A percentile compares a stretch with the other conserved stretches of the same genome.
These are phyloP conservation scores for Perilla frutescens DNA, from an alignment of 257 asterid species.

Conservation along the genomic window DNA sequence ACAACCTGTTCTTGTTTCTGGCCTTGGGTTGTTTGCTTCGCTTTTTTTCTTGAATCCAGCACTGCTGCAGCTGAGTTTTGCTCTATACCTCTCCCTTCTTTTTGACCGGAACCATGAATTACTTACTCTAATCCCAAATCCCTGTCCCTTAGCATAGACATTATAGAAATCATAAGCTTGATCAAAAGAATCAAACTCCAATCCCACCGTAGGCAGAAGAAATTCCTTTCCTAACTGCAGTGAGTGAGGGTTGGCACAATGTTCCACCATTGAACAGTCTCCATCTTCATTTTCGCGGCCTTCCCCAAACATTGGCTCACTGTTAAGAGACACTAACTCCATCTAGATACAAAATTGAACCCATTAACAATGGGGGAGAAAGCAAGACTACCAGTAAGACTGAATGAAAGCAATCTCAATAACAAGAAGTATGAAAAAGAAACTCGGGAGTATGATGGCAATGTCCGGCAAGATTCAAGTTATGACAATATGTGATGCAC, in stretches of 20 bases:
- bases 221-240: slow-evolving; percentile 37
- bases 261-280: slow-evolving; percentile 43
- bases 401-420: slow-evolving; percentile 12
- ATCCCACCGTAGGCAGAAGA: slow-evolving; percentile 49
- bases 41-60: slow-evolving; percentile 74
- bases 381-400: background rate
- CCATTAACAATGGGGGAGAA: slow-evolving; percentile 13
- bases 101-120: slow-evolving; percentile 73
- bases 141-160: slow-evolving; percentile 62
- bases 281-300: slow-evolving; percentile 53
- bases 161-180: slow-evolving; percentile 68
- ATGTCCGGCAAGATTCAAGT: background rate
- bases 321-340: slow-evolving; percentile 66
- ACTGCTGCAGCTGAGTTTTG: slow-evolving; percentile 68
- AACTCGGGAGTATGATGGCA: slow-evolving; percentile 1
- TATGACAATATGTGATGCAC: no score
- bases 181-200: slow-evolving; percentile 64
- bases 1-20: slow-evolving; percentile 73
- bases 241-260: slow-evolving; percentile 36
- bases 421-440: background rate
- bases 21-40: slow-evolving; percentile 64
- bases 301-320: slow-evolving; percentile 52
- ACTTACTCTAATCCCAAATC: slow-evolving; percentile 70
- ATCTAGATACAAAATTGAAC: slow-evolving; percentile 40
- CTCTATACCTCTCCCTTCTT: slow-evolving; percentile 67